Conservation (phyloP, 805 yeast genomes). For the Saturnispora serradocipensis region DNA sequence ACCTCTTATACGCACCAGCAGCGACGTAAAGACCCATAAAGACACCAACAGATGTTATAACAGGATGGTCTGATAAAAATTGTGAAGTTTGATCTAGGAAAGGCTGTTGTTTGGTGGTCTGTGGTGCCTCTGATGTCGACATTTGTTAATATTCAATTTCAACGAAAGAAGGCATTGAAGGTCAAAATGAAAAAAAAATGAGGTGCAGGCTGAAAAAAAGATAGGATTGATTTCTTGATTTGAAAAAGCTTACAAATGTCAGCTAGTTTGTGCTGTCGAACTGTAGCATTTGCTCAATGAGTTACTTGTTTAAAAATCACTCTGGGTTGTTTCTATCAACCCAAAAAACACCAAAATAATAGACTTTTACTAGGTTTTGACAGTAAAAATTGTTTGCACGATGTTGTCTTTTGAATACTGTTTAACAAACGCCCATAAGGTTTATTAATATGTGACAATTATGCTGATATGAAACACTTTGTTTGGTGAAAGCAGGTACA, state of each 20-base stretch:
- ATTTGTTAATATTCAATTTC: not conserved
- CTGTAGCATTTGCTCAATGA: no score
- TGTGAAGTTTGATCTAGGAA: constrained; percentile 39
- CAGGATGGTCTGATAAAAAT: constrained; percentile 69
- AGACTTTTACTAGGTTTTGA: no score
- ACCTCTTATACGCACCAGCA: constrained; percentile 58
- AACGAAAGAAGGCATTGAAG: not conserved
- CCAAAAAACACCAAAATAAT: not conserved
- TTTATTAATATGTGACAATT: no score
- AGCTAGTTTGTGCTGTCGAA: not conserved
- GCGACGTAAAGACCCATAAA: constrained; percentile 53
- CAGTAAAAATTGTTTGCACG: no score
- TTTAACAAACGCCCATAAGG: no score
- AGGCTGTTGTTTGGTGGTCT: not conserved
- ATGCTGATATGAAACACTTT: no score
- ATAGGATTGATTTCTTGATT: not conserved
- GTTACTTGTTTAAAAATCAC: no score
- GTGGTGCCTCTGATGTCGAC: not conserved
- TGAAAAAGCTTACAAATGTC: no score
- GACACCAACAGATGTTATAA: constrained; percentile 60
- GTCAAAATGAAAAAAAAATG: not conserved
- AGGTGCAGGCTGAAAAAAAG: not conserved
- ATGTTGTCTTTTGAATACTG: no score
- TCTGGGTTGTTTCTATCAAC: no score
- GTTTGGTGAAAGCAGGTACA: no score